Conservation (phyloP, 495 filamentous ascomycete species). For the Hypoxylon lienhwacheense region DNA sequence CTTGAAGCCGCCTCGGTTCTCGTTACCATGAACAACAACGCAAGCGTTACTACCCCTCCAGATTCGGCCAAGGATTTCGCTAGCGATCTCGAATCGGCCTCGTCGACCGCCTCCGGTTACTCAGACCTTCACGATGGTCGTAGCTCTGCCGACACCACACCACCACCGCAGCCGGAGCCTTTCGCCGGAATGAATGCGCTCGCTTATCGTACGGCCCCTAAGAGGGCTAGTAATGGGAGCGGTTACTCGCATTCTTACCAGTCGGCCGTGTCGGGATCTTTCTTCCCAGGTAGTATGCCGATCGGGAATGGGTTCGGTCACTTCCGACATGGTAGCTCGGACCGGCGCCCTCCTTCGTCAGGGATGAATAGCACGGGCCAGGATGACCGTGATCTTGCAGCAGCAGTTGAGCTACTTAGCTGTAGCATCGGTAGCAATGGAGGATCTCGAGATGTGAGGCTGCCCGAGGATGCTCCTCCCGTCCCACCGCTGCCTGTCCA, state of each 20-base stretch:
- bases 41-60: constrained; percentile 56
- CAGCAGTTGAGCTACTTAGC: constrained; percentile 82
- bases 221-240: constrained; percentile 67
- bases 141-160: constrained; percentile 71
- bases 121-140: constrained; percentile 71
- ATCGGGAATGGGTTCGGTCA: constrained; percentile 54
- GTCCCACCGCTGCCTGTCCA: constrained; percentile 81
- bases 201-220: constrained; percentile 54
- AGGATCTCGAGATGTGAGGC: constrained; percentile 64
- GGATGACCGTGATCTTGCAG: constrained; percentile 83
- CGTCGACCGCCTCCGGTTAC: constrained; percentile 74
- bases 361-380: constrained; percentile 61
- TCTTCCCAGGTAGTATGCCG: constrained; percentile 54
- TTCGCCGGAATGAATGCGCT: constrained; percentile 41
- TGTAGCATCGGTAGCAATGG: constrained; percentile 83
- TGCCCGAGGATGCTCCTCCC: constrained; percentile 78
- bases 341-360: constrained; percentile 63
- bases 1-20: constrained; percentile 94
- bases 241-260: constrained; percentile 84
- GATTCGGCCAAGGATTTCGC: constrained; percentile 64
- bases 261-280: constrained; percentile 63
- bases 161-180: constrained; percentile 63
- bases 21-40: constrained; percentile 80
- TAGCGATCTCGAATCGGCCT: constrained; percentile 80
- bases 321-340: constrained; percentile 57